Evolutionary conservation across 352 stramenopile genomes (phyloP).

Genomic region (Globisporangium spinosum): DNA sequence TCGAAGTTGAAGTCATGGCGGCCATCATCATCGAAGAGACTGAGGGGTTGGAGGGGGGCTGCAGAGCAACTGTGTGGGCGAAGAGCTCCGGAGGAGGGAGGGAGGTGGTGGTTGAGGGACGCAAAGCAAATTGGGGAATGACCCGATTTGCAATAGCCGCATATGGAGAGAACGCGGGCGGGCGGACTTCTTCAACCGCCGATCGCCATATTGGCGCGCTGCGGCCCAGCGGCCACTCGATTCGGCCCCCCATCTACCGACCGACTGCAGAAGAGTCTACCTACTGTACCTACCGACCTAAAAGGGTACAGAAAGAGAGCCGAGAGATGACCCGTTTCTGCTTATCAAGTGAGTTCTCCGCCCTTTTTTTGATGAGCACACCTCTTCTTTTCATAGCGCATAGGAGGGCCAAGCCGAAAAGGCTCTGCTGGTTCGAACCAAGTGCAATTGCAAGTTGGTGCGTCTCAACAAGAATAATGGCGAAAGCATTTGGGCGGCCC

Average conservation of each 20-base stretch:
- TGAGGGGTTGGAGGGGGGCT: background rate
- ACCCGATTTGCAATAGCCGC: background rate
- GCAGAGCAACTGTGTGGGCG: conserved; percentile 4
- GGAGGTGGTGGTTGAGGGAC: background rate
- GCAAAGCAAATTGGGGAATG: conserved; percentile 15
- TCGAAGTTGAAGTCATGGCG: conserved; percentile 20
- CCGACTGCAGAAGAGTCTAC: conserved; percentile 10
- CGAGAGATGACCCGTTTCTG: background rate
- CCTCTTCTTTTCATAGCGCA: background rate
- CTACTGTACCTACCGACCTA: conserved; percentile 15
- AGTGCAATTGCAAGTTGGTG: too few species aligned
- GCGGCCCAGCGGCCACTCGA: conserved; percentile 10
- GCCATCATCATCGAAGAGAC: conserved; percentile 12
- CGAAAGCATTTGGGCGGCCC: background rate
- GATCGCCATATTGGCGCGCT: conserved; percentile 9
- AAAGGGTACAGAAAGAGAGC: background rate
- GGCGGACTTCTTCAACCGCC: background rate
- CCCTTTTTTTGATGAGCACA: background rate
- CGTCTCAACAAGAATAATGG: background rate
- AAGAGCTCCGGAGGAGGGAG: background rate
- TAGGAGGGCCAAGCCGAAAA: background rate
- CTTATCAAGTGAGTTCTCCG: background rate
- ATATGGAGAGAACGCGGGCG: background rate
- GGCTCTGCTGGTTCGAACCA: background rate
- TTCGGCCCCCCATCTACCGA: conserved; percentile 16